Evolutionary conservation across 2,329 filamentous ascomycete genomes (phyloP).

Genomic region (Tolypocladium nubicola): DNA sequence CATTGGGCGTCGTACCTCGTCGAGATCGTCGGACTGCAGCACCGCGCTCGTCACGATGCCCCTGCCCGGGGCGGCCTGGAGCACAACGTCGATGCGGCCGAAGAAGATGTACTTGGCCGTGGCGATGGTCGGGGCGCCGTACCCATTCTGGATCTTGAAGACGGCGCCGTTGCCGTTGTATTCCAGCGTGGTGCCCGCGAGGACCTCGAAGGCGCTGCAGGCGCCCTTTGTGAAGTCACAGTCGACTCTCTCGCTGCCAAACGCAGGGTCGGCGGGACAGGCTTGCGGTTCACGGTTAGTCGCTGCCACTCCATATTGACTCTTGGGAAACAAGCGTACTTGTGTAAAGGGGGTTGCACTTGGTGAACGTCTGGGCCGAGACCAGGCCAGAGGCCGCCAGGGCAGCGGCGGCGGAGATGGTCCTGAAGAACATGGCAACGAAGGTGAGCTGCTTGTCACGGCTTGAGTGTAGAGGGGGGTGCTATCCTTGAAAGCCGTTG

Average conservation of each 20-base stretch:
- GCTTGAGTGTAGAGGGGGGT: neutral
- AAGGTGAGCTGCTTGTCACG: neutral
- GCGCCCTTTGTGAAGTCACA: constrained; percentile 72
- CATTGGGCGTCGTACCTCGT: constrained; percentile 26
- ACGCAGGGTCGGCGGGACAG: constrained; percentile 67
- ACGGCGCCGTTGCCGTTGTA: constrained; percentile 40
- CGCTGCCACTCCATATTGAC: too few species aligned
- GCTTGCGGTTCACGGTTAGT: constrained; percentile 18
- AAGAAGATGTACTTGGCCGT: constrained; percentile 93
- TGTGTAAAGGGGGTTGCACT: constrained; percentile 43
- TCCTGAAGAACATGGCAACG: constrained; percentile 29
- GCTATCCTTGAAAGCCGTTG: neutral
- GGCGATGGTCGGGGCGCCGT: constrained; percentile 61
- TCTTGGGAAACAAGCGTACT: constrained; percentile 16
- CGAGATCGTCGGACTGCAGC: constrained; percentile 79
- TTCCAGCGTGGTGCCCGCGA: constrained; percentile 34
- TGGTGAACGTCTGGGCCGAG: constrained; percentile 44
- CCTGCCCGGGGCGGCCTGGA: constrained; percentile 68
- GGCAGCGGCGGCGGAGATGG: constrained; percentile 32
- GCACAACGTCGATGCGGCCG: constrained; percentile 68
- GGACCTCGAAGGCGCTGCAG: constrained; percentile 43
- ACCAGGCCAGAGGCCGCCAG: constrained; percentile 38
- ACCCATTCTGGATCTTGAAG: constrained; percentile 57
- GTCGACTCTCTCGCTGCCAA: constrained; percentile 42
- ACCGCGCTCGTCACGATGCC: constrained; percentile 88